Base-by-base conservation (phyloP, 805 yeast species). In the Ogataea kodamae region DNA sequence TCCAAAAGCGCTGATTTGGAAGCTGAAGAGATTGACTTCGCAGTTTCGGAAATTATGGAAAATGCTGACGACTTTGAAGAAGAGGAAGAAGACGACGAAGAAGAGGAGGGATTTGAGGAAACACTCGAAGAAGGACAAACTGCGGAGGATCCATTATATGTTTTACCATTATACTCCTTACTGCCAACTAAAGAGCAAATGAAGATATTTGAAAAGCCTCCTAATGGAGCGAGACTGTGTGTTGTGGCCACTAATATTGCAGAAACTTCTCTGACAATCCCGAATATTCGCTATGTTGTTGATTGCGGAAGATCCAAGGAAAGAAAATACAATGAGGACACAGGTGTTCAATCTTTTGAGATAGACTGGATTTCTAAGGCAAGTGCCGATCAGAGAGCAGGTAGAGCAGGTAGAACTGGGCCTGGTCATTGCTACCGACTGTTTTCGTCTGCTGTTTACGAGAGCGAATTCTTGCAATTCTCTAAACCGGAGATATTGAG, bases 331-430 rank as follows among this genome's bases (percentile, higher is more conserved):
- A 82, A 89, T 44, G 83, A 82, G 45, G 78, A 76, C 18, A 84
- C 87, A 9, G 95, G 95, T 3, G 95, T 92, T 20, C 97, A 90
- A 61, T 83, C 94, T 40, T 94, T 83, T 60, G 92, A 85, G 52
- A 71, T 92, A 30, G 82, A 76, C 35, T 92, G 97, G 97, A 69
- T 89, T 4, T 82, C 95, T 28, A 88, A 92, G 50, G 99, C 99
- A 2, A 82, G 95, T 39, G 90, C 97, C 0, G 92, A 78, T 46
- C 99, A 92, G 66, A 74, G 99, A 64, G 65, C 94, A 12, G 97
- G 97, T 54, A 79, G 97, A 68, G 97, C 97, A 31, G 97, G 97
- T 55, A 81, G 97, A 71, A 89, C 96, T 1, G 98, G 97, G 0
- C 97, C 98, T 0, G 99, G 99, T 39, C 97, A 92, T 53, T 86